Base-by-base conservation (phyloP, 768 basidiomycete genomes). In the Pisolithus sp. region DNA sequence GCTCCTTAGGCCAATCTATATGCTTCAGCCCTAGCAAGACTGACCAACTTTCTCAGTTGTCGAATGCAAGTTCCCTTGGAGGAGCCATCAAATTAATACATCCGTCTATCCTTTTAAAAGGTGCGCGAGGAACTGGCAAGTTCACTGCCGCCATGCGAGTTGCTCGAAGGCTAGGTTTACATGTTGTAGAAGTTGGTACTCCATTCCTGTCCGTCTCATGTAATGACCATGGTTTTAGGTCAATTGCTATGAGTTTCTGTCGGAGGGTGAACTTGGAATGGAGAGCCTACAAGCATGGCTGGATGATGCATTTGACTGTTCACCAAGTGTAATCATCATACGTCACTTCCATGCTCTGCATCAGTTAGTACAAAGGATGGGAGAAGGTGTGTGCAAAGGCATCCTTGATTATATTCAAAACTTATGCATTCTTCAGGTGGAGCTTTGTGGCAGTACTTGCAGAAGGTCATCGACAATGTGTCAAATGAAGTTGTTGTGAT, bases 241-340 rank as follows among this genome's bases (percentile, higher is more conserved):
- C 42, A 84, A 96, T 55, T 94, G 92, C 63, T 97, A 82, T 63
- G 81, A 90, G 49, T 60, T 93, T 5, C 60, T 93, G 7, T 87
- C 85, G 2, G 94, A 98, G 46, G 85, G 77, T 40, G 81, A 85
- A 41, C 71, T 73, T 2, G 85, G 86, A 57, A 89, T 89, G 0
- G 86, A 90, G 60, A 89, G 79, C 1, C 70, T 98, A 0, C 76
- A 77, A 31, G 82, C 83, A 4, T 78, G 81, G 13, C 81, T 96
- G 56, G 90, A 91, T 48, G 80, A 84, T 66, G 93, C 91, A 2
- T 71, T 76, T 15, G 68, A 76, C 3, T 92, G 88, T 62, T 81
- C 90, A 0, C 96, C 96, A 0, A 96, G 91, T 61, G 71, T 98
- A 38, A 69, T 98, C 18, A 68, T 96, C 2, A 68, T 99, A 36